phyloP scores from a whole-genome alignment of 495 filamentous ascomycete genomes.

The Oleoguttula mirabilis region DNA sequence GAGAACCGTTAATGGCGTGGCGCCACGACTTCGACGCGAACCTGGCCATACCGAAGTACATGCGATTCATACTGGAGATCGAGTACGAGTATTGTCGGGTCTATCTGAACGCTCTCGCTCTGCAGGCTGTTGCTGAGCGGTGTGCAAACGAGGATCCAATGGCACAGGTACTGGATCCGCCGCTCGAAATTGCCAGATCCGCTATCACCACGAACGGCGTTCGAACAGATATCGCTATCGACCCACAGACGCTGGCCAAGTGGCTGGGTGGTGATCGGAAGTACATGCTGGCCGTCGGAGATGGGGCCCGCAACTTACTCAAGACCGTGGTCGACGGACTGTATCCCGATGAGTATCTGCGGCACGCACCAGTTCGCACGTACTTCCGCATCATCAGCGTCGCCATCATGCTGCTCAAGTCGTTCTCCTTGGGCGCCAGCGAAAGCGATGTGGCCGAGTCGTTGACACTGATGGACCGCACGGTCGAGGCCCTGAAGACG shows the following conservation, averaged over 20 bases:
- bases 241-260: constrained; percentile 43
- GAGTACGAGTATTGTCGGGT: constrained; percentile 40
- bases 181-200: constrained; percentile 5
- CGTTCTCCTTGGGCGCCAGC: constrained; percentile 83
- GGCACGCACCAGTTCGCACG: constrained; percentile 83
- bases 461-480: constrained; percentile 66
- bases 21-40: constrained; percentile 37
- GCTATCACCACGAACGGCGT: constrained; percentile 37
- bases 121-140: constrained; percentile 90
- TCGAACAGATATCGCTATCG: constrained; percentile 30
- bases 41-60: constrained; percentile 43
- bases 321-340: constrained; percentile 72
- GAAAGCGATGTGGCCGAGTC: constrained; percentile 78
- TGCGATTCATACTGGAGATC: constrained; percentile 74
- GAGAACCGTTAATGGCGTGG: constrained; percentile 64
- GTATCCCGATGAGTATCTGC: constrained; percentile 68
- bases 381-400: constrained; percentile 91
- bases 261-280: constrained; percentile 53
- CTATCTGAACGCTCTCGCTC: constrained; percentile 82
- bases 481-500: constrained; percentile 65
- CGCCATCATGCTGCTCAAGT: constrained; percentile 91
- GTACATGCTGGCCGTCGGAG: constrained; percentile 80
- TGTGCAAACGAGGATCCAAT: constrained; percentile 54
- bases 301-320: constrained; percentile 73
- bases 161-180: neutral